These are phyloP conservation scores for Aspergillus fumigatus DNA, from an alignment of 2,329 filamentous ascomycete genomes.

Conservation along the genomic window DNA sequence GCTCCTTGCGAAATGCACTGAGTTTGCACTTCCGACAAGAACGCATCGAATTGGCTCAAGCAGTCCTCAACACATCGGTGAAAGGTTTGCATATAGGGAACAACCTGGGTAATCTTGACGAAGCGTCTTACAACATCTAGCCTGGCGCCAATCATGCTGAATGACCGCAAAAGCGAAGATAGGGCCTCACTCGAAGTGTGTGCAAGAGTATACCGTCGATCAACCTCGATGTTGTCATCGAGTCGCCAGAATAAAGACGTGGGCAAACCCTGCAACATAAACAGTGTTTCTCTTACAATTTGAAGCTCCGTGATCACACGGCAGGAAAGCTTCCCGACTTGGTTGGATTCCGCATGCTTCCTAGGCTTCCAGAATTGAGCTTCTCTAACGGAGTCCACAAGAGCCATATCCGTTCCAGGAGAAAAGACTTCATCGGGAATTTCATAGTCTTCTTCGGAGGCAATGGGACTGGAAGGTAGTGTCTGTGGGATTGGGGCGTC, in stretches of 20 bases:
- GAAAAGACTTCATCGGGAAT: conserved; percentile 32
- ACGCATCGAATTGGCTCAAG: conserved; percentile 55
- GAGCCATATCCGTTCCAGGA: conserved; percentile 24
- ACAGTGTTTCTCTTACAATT: conserved; percentile 70
- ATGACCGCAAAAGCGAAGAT: conserved; percentile 34
- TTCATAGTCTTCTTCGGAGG: conserved; percentile 29
- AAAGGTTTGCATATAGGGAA: conserved; percentile 66
- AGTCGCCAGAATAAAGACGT: conserved; percentile 63
- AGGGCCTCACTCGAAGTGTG: conserved; percentile 32
- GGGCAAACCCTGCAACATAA: conserved; percentile 76
- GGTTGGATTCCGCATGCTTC: conserved; percentile 11
- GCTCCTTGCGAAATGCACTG: conserved; percentile 52
- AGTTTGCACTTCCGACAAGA: conserved; percentile 57
- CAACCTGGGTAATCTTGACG: conserved; percentile 41
- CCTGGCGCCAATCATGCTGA: conserved; percentile 46
- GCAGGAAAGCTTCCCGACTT: conserved; percentile 17
- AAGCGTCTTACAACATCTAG: conserved; percentile 49
- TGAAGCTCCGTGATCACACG: conserved; percentile 63
- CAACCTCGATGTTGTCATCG: conserved; percentile 31
- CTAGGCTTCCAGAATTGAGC: conserved; percentile 47
- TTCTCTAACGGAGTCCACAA: conserved; percentile 38
- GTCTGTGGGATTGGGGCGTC: conserved; percentile 25
- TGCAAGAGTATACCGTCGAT: conserved; percentile 32
- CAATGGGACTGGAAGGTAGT: conserved; percentile 23
- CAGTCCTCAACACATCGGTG: conserved; percentile 58